Base-by-base conservation (phyloP, 164 flowering plant species). In the Liriodendron chinense region DNA sequence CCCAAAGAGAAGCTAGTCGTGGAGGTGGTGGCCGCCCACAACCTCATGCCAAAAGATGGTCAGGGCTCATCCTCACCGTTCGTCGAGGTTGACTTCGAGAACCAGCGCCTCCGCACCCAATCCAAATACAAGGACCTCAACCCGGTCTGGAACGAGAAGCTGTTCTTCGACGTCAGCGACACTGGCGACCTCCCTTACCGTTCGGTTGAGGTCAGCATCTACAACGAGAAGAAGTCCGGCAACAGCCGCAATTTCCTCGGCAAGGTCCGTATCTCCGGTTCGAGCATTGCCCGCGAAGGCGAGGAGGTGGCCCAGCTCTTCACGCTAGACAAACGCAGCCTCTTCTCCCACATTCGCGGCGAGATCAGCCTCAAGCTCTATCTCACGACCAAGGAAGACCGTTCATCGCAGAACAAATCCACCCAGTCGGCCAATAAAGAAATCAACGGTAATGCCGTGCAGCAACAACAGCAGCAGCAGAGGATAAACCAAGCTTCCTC, bases 101-200 rank as follows among this genome's bases (percentile, higher is more conserved):
- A 81, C 48, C 98, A 94, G 77, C 86, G 76, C 47, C 82, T 84
- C 50, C 83, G 91, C 13, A 93, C 97, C 24, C 84, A 86, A 56
- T 83, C 78, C 47, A 91, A 90, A 68, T 86, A 87, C 56, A 90
- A 90, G 69, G 94, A 94, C 78, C 90, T 86, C 50, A 88, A 87
- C 78, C 98, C 97, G 10, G 84, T 88, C 57, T 94, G 97, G 97
- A 91, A 92, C 69, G 96, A 94, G 65, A 89, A 82, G 71, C 83
- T 92, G 85, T 83, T 84, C 80, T 80, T 94, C 84, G 82, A 86
- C 79, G 80, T 90, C 48, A 82, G 85, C 63, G 87, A 88, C 80
- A 84, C 88, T 1, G 75, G 80, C 66, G 86, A 87, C 79, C 79
- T 93, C 1, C 72, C 89, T 7, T 84, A 88, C 77, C 88, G 88